Evolutionary conservation across 176 grass and related monocot genomes (phyloP).

Genomic region (Aegilops umbellulata): DNA sequence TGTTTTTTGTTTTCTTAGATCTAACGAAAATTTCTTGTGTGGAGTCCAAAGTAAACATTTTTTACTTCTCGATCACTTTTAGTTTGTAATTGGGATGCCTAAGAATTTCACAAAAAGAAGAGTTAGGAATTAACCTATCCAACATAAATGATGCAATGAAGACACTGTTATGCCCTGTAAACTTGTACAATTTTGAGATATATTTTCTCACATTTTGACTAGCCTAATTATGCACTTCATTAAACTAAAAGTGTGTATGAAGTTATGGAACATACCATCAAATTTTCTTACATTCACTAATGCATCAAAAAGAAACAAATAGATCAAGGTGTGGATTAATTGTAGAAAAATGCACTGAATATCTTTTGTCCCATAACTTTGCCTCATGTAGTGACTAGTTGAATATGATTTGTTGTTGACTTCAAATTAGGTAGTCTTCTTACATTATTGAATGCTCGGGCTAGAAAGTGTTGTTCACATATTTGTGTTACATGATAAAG

Average conservation of each 20-base stretch:
- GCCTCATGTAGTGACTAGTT: slow-evolving; percentile 20
- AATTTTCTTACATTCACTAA: slow-evolving; percentile 78
- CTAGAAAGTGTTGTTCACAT: slow-evolving; percentile 43
- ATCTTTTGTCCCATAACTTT: slow-evolving; percentile 6
- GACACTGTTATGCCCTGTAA: background rate
- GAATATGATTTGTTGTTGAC: slow-evolving; percentile 75
- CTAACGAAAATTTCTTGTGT: slow-evolving; percentile 79
- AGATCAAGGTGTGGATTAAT: slow-evolving; percentile 41
- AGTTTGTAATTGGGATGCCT: background rate
- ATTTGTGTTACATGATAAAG: background rate
- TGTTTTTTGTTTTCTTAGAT: slow-evolving; percentile 66
- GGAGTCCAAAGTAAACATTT: slow-evolving; percentile 85
- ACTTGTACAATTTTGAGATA: background rate
- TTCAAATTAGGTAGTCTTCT: slow-evolving; percentile 86
- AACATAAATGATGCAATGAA: slow-evolving; percentile 71
- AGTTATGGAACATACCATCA: slow-evolving; percentile 79
- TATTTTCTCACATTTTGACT: slow-evolving; percentile 17
- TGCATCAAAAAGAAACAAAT: slow-evolving; percentile 73
- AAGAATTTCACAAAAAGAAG: slow-evolving; percentile 41
- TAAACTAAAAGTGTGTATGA: slow-evolving; percentile 58
- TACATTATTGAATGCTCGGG: slow-evolving; percentile 76
- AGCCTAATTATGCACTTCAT: slow-evolving; percentile 26
- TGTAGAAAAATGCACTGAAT: slow-evolving; percentile 16
- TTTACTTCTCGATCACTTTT: slow-evolving; percentile 47
- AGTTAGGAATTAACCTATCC: slow-evolving; percentile 58